These are phyloP conservation scores for Pleurotus ostreatus DNA, from an alignment of 768 basidiomycete species.

Conservation along the genomic window DNA sequence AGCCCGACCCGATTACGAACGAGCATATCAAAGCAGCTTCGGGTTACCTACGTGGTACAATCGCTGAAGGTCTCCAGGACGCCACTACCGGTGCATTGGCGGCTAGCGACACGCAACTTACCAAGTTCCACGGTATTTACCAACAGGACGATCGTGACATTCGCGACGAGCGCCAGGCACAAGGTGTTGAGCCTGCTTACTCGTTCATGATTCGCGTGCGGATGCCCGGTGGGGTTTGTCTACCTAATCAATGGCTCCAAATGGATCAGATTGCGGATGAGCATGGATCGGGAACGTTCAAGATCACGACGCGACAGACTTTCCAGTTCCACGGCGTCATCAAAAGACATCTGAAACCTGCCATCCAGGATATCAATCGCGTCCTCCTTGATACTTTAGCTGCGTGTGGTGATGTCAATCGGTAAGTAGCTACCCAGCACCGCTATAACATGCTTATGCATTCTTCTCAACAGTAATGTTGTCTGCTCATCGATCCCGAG, in stretches of 20 bases:
- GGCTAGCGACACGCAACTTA: slow-evolving; percentile 87
- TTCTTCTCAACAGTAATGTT: slow-evolving; percentile 62
- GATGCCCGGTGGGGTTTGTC: slow-evolving; percentile 94
- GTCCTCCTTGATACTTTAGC: slow-evolving; percentile 91
- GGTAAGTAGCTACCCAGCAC: slow-evolving; percentile 38
- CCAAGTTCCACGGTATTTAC: slow-evolving; percentile 97
- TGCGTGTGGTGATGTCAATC: slow-evolving; percentile 97
- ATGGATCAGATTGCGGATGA: slow-evolving; percentile 97
- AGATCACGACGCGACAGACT: slow-evolving; percentile 95
- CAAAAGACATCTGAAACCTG: slow-evolving; percentile 92
- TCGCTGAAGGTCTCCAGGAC: slow-evolving; percentile 87
- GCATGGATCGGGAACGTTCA: slow-evolving; percentile 90
- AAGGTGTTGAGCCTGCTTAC: slow-evolving; percentile 93
- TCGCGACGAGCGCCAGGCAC: slow-evolving; percentile 89
- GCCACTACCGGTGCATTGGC: slow-evolving; percentile 87
- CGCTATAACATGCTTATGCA: not conserved
- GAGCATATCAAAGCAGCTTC: slow-evolving; percentile 99
- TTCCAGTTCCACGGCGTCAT: slow-evolving; percentile 99
- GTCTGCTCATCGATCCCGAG: slow-evolving; percentile 89
- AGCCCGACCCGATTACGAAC: slow-evolving; percentile 97
- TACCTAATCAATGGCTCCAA: slow-evolving; percentile 86
- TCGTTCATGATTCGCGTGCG: slow-evolving; percentile 98
- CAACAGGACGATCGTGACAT: slow-evolving; percentile 99
- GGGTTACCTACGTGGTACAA: slow-evolving; percentile 91
- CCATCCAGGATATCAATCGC: slow-evolving; percentile 94